Evolutionary conservation across 768 basidiomycete genomes (phyloP).

Genomic region (Boletus patriciae): DNA sequence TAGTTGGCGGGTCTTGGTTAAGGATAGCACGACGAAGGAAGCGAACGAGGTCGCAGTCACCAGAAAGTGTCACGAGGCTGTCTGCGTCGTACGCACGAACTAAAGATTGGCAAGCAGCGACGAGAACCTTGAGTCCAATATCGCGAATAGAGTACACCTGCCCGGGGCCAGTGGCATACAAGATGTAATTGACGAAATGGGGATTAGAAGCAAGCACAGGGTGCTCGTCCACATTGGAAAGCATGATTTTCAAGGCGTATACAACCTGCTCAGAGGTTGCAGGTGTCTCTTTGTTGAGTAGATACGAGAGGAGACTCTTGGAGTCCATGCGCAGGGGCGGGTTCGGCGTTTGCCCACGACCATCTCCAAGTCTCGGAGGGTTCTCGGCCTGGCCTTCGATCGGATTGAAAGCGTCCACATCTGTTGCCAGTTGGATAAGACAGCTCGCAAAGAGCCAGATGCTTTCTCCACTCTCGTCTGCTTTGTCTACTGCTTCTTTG

Average conservation of each 20-base stretch:
- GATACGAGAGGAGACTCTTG: neutral
- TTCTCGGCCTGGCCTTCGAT: neutral
- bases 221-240: neutral
- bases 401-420: neutral
- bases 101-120: neutral
- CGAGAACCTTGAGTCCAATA: neutral
- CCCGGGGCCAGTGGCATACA: neutral
- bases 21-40: slow-evolving; percentile 2
- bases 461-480: neutral
- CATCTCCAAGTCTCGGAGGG: neutral
- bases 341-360: neutral
- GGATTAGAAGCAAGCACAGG: neutral
- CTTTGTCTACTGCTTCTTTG: neutral
- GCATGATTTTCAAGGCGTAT: slow-evolving; percentile 4
- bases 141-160: slow-evolving; percentile 2
- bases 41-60: neutral
- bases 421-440: neutral
- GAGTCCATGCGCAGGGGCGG: neutral
- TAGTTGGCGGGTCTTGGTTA: slow-evolving; percentile 1
- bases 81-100: neutral
- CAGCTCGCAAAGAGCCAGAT: neutral
- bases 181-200: slow-evolving; percentile 6
- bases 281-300: neutral
- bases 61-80: neutral
- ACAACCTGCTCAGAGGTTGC: neutral